Evolutionary conservation across 129 eudicot genomes (phyloP), one percentile per base, ranked within the genome.

Genomic region (Lactuca saligna): DNA sequence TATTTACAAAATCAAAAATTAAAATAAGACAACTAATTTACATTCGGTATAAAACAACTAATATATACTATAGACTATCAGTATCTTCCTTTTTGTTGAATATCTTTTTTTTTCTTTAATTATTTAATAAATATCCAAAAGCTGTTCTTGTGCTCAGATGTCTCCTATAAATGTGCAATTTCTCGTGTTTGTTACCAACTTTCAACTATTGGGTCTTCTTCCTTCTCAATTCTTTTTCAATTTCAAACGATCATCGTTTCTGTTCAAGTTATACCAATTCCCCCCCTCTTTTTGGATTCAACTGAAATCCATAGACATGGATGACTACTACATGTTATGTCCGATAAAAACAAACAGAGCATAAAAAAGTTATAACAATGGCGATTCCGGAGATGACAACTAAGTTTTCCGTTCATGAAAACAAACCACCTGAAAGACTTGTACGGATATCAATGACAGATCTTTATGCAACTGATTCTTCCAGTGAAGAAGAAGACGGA

Each of bases 311-410:
- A 42, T 41, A 50, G 61, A 65, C 66, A 88, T 85, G 91, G 83
- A 80, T 33, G 6, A 0, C 6, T 61, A 9, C 41, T 65, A 66
- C 58, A 17, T 78, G 54, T 61, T 86, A 6, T 80, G 82, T 60
- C 90, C 90, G 4, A 70, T 81, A 66, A 91, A 91, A 87, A 65
- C 78, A 75, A 69, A 91, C 97, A 2, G 86, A 83, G 82, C 97
- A 91, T 79, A 42, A 29, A 39, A 78, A 14, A 25, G 16, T 64
- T 15, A 66, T 84, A 3, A 82, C 42, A 6, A 91, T 83, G 66
- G 54, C 35, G 53, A 53, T 62, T 17, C 37, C 61, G 13, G 39
- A n/a, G 15, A 71, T 2, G 0, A 3, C 76, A 4, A 63, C 9
- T 31, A 73, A 66, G 1, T 12, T 14, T 6, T 9, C 65, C 50